Evolutionary conservation across 2,329 filamentous ascomycete genomes (phyloP), one percentile per base, ranked within the genome.

Genomic region (Akanthomyces dipterigenus): DNA sequence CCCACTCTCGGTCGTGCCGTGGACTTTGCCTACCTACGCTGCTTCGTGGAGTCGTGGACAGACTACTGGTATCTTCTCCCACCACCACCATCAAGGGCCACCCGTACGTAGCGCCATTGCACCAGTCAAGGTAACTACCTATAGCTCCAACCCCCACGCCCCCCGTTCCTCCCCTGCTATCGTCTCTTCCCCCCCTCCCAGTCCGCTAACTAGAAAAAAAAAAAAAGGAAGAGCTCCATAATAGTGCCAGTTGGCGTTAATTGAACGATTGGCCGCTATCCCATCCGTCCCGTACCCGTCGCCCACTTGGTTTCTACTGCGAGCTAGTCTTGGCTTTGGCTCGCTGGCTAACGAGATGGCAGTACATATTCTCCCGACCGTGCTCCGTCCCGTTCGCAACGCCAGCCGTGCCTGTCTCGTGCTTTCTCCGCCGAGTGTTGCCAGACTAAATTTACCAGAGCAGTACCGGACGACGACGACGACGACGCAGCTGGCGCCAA

Each of bases 281-380:
- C 56, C 56, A 53, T 51, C 56, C 56, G 56, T 59, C 56, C 56
- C 56, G 56, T 59, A 51, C 56, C 55, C 56, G 56, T 51, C 38
- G 38, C 36, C 56, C 56, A 59, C 56, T 51, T 59, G 56, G 56
- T 36, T 53, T 38, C 46, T 43, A 59, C 56, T 36, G 48, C 46
- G 51, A 8, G 31, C 46, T 59, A 59, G 48, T 51, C 56, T 40
- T 51, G 48, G 56, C 56, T 59, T 59, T 59, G 46, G 46, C 56
- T 51, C 11, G 22, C 38, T 59, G 56, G 56, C 56, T 59, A 53
- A 43, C 48, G 45, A 49, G 56, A 50, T 59, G 46, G 36, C 46
- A 59, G 56, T 46, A 57, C 45, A 51, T 59, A 51, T 59, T 59
- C 56, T 59, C 56, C 48, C 56, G 56, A 59, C 48, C 18, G 46